Conservation (phyloP, 176 grass and related monocot genomes). For the Oryza officinalis region DNA sequence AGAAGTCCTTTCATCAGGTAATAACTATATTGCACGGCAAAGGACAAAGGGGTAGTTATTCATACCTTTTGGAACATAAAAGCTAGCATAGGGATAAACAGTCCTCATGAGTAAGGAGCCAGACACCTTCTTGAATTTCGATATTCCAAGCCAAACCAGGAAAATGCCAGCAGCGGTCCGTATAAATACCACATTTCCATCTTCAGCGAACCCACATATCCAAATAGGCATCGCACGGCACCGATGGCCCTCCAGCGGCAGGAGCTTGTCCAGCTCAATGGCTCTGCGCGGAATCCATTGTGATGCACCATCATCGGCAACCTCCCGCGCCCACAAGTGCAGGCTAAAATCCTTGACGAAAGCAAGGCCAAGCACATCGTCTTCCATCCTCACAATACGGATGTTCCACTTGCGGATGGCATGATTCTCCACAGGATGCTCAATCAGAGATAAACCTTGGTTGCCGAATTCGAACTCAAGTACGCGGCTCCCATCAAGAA, state of each 20-base stretch:
- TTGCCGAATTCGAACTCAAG: constrained; percentile 6
- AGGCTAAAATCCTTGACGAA: not conserved
- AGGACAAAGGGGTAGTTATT: not conserved
- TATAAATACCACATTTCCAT: constrained; percentile 9
- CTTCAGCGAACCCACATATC: constrained; percentile 20
- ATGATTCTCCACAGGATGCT: not conserved
- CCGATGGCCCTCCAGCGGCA: not conserved
- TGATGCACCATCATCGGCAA: not conserved
- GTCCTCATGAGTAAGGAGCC: constrained; percentile 1
- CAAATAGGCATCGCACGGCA: not conserved
- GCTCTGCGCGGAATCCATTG: not conserved
- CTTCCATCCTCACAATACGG: not conserved
- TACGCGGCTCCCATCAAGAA: constrained; percentile 5
- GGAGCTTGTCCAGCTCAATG: not conserved
- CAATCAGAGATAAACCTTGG: constrained; percentile 7
- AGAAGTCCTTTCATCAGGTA: not conserved
- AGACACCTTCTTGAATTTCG: constrained; percentile 9
- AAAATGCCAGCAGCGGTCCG: not conserved
- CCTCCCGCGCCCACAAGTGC: not conserved
- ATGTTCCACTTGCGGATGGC: constrained; percentile 8
- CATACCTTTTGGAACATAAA: constrained; percentile 18
- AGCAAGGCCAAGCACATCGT: not conserved
- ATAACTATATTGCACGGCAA: not conserved
- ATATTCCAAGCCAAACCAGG: not conserved
- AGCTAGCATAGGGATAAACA: constrained; percentile 17